Conservation (phyloP, 768 basidiomycete species). For the Leucosporidium creatinivorum region DNA sequence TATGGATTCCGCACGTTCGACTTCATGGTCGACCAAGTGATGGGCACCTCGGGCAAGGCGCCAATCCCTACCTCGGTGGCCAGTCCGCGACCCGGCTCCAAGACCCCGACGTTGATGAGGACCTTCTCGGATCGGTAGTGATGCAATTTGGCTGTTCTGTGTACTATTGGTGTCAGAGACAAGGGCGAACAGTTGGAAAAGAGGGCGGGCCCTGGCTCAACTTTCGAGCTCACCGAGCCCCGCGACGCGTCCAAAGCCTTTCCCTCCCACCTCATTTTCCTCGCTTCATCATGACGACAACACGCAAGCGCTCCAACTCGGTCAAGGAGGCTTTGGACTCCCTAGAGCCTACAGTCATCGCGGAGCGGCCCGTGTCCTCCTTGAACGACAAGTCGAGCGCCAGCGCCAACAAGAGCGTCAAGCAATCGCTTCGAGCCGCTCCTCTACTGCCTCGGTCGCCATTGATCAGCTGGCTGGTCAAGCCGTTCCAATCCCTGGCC, state of each 20-base stretch:
- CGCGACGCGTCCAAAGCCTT: background rate
- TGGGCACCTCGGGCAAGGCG: conserved; percentile 2
- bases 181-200: background rate
- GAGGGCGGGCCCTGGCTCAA: background rate
- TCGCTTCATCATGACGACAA: background rate
- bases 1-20: conserved; percentile 29
- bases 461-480: conserved; percentile 24
- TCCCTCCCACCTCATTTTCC: background rate
- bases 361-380: background rate
- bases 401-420: background rate
- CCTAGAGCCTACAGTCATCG: background rate
- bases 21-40: conserved; percentile 8
- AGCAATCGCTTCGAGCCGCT: too few species aligned
- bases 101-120: conserved; percentile 1
- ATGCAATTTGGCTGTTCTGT: too few species aligned
- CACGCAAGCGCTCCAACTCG: background rate
- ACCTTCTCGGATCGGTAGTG: too few species aligned
- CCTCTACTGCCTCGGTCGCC: too few species aligned
- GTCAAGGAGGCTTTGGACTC: background rate
- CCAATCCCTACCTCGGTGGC: conserved; percentile 19
- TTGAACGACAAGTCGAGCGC: background rate
- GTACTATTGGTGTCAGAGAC: background rate
- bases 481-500: conserved; percentile 50
- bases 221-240: background rate
- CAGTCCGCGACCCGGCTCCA: background rate